Evolutionary conservation across 768 basidiomycete genomes (phyloP).

Genomic region (Rhodotorula graminis): DNA sequence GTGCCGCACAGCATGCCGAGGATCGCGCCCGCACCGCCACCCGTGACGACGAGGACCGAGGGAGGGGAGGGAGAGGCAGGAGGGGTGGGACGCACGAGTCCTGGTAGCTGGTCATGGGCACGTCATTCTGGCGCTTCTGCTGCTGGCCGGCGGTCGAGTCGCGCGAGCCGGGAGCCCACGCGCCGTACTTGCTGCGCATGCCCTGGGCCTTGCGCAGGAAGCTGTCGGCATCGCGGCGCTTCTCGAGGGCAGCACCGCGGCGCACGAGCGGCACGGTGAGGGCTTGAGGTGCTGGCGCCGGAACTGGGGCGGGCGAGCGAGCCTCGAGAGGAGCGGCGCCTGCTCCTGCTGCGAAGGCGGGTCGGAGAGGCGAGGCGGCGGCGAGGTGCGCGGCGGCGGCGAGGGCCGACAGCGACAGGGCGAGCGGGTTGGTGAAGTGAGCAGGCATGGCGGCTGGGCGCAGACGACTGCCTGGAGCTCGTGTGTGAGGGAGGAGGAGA

Average conservation of each 20-base stretch:
- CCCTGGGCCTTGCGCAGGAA: constrained; percentile 12
- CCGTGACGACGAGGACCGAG: background rate
- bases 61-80: no score
- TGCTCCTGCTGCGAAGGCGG: background rate
- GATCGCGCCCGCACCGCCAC: no score
- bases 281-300: background rate
- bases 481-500: no score
- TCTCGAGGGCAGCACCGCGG: background rate
- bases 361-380: background rate
- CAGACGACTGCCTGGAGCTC: background rate
- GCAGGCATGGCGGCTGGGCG: background rate
- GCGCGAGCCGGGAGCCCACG: background rate
- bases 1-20: no score
- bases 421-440: background rate
- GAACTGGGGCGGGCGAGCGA: background rate
- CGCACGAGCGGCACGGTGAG: background rate
- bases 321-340: background rate
- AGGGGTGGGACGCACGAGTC: constrained; percentile 18
- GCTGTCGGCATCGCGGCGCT: constrained; percentile 1
- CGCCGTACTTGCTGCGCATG: constrained; percentile 27
- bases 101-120: constrained; percentile 27
- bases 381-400: background rate
- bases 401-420: constrained; percentile 4
- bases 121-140: constrained; percentile 7
- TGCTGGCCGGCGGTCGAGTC: background rate